These are phyloP conservation scores for Simplicillium aogashimaense DNA, from an alignment of 2,329 filamentous ascomycete species.

Conservation along the genomic window DNA sequence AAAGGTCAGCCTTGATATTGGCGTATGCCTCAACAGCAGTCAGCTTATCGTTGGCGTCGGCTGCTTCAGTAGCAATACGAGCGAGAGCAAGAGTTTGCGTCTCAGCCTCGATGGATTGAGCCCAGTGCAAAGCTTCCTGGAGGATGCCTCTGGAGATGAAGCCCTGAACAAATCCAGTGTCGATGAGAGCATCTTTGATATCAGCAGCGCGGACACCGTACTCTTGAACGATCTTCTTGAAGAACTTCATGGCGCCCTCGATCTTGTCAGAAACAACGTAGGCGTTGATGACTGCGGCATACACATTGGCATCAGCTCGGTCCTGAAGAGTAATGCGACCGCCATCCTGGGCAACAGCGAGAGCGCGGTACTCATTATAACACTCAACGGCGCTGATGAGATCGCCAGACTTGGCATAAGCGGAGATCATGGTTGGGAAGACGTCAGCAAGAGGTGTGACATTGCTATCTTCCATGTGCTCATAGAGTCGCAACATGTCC, in stretches of 20 bases:
- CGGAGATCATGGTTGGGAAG: conserved; percentile 91
- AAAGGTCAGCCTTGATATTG: conserved; percentile 41
- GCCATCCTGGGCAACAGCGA: conserved; percentile 77
- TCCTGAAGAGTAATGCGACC: conserved; percentile 59
- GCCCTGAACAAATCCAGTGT: conserved; percentile 69
- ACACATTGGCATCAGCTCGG: conserved; percentile 74
- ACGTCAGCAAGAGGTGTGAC: conserved; percentile 69
- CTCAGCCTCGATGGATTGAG: conserved; percentile 50
- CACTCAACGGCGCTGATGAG: conserved; percentile 82
- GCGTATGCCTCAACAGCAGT: conserved; percentile 60
- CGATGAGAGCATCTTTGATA: conserved; percentile 62
- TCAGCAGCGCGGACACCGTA: conserved; percentile 48
- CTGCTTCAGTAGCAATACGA: conserved; percentile 65
- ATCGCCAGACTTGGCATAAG: conserved; percentile 74
- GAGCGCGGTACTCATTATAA: conserved; percentile 86
- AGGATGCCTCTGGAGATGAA: conserved; percentile 63
- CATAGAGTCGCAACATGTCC: conserved; percentile 85
- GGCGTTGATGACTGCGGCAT: conserved; percentile 83
- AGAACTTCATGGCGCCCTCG: conserved; percentile 76
- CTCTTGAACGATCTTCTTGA: conserved; percentile 63
- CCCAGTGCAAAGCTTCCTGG: conserved; percentile 64
- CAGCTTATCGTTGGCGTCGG: conserved; percentile 64
- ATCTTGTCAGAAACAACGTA: conserved; percentile 75
- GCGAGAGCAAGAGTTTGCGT: conserved; percentile 56
- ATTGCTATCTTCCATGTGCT: conserved; percentile 77